Base-by-base conservation (phyloP, 108 stramenopile species). In the Stephanodiscus triporus region DNA sequence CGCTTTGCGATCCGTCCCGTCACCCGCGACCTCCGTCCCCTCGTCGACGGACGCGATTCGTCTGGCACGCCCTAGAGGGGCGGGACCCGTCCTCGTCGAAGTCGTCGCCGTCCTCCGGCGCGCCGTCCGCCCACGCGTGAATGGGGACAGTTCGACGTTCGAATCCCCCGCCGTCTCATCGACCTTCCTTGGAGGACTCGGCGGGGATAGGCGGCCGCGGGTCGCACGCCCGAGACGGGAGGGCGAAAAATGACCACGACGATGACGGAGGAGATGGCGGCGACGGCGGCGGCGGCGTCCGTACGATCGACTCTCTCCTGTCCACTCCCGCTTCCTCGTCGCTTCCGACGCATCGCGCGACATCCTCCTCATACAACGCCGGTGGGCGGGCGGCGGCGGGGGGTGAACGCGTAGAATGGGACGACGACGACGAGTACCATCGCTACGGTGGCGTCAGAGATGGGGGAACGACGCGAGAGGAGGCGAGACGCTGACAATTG, bases 1-100 rank as follows among this genome's bases (percentile, higher is more conserved):
- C 77, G 9, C 75, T 76, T 10, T 92, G 91, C 58, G 89, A 92
- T 75, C 77, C 87, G 8, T 43, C 47, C n/a, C 32, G 70, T 85
- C 23, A 89, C 89, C 0, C 91, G 88, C 66, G 70, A 57, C n/a
- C 30, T 74, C 23, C 51, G 51, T 17, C 48, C 51, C 76, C 17
- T 76, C 58, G 68, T 93, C 16, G 92, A 93, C 65, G 84, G 82
- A n/a, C 34, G 66, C 32, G 64, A 82, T 68, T 72, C 70, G 13
- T 82, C 77, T 26, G 72, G 59, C 2, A 34, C 19, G 4, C 16
- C 49, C 16, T 67, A 51, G 59, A 65, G 57, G 4, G 43, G 37
- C 34, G 24, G 37, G 32, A 10, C 17, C 13, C 16, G 34, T 4
- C 32, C 38, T 17, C 34, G 19, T 17, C 29, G 2, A 1, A 17